Percentiles rank a stretch among this genome's conserved stretches.
These are phyloP conservation scores for Xylaria hypoxylon DNA, from an alignment of 2,329 filamentous ascomycete species.

Conservation along the genomic window DNA sequence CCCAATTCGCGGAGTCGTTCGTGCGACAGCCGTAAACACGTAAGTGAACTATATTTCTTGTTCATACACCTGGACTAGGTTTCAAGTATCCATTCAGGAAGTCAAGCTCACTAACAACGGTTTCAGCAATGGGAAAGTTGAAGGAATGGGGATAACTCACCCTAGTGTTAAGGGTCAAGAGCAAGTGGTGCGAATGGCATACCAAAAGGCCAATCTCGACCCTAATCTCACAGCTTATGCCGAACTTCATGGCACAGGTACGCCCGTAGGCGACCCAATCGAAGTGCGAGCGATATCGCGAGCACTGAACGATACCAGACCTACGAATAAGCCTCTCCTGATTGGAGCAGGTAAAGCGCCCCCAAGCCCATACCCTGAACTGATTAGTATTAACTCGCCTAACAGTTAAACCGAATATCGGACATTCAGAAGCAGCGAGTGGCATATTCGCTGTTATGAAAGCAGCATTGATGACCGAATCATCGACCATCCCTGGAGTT, in stretches of 20 bases:
- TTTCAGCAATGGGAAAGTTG: constrained; percentile 44
- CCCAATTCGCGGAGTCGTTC: constrained; percentile 48
- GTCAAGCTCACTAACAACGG: constrained; percentile 6
- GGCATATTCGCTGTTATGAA: constrained; percentile 44
- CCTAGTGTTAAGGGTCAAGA: constrained; percentile 46
- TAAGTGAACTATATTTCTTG: constrained; percentile 8
- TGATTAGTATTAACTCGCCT: not conserved
- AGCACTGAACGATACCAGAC: constrained; percentile 32
- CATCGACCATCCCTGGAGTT: constrained; percentile 37
- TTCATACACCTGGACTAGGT: not conserved
- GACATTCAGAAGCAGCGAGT: constrained; percentile 46
- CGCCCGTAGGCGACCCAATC: constrained; percentile 37
- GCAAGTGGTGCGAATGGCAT: constrained; percentile 40
- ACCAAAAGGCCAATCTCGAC: constrained; percentile 42
- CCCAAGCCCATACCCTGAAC: not conserved
- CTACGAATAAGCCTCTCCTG: constrained; percentile 30
- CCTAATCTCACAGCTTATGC: constrained; percentile 42
- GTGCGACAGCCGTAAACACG: constrained; percentile 46
- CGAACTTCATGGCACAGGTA: constrained; percentile 44
- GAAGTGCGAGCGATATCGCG: constrained; percentile 35
- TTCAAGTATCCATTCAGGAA: too few species aligned
- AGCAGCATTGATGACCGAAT: constrained; percentile 39
- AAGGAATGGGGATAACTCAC: constrained; percentile 48
- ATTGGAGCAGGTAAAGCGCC: constrained; percentile 33
- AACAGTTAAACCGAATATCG: constrained; percentile 44